Evolutionary conservation across 202 grass and related monocot species (phyloP), one percentile per base, ranked within the genome.

Genomic region (Panicum hallii): DNA sequence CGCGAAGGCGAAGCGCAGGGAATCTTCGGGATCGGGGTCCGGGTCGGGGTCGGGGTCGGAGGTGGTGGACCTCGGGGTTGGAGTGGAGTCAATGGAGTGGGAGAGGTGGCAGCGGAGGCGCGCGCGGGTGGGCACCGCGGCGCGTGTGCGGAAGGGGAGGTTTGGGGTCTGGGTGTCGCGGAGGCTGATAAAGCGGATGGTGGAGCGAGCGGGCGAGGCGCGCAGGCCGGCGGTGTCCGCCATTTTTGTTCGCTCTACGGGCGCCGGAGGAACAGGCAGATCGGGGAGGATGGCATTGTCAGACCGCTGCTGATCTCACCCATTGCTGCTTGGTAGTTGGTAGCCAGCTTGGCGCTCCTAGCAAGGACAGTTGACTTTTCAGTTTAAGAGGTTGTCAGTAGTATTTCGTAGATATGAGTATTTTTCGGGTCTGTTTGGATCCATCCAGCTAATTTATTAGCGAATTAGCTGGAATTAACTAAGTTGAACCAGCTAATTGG

Each of bases 1-100:
- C 7, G 90, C 76, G 84, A 97, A 92, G 66, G 78, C 92, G 47
- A 97, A 75, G 72, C 92, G 92, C 17, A 92, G 78, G 22, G 69
- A 10, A 16, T 61, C 49, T 72, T 72, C 23, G 44, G 44, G 26
- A 2, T 69, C 17, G 65, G 38, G 11, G 7, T 63, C 42, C n/a
- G n/a, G n/a, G n/a, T n/a, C n/a, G 48, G 17, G 8, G 44, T 48
- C 15, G 13, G 36, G 22, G 43, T 41, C 15, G 38, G 61, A 41
- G 44, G 12, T 20, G 84, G 67, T 19, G 6, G 46, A 16, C 10
- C 43, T 32, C 11, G 41, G 46, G 41, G 47, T 34, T 11, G 30
- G 55, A 53, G 50, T 4, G 38, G 63, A 41, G 36, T 85, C 16
- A 11, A 30, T 22, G 40, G 79, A 54, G 23, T 13, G 44, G 75